phyloP scores from a whole-genome alignment of 2,329 filamentous ascomycete species.

The Nemania bipapillata region DNA sequence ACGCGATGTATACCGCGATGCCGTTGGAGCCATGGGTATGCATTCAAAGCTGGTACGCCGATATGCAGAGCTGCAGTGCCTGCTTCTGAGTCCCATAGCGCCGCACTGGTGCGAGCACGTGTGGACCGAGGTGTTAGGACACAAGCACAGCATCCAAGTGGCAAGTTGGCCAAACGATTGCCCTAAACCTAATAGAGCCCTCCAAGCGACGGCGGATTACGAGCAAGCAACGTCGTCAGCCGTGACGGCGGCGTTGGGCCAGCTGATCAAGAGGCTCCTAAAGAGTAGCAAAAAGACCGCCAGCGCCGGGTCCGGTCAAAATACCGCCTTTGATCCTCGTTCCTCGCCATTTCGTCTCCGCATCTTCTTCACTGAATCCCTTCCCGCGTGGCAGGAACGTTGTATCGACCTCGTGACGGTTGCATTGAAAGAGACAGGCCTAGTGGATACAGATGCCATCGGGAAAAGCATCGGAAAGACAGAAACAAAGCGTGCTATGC shows the following conservation, averaged over 20 bases:
- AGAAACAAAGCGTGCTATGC: conserved; percentile 99
- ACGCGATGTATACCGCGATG: conserved; percentile 60
- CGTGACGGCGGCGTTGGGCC: too few relatives aligned
- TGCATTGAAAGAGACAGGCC: conserved; percentile 25
- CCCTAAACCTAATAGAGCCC: not conserved
- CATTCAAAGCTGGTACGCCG: conserved; percentile 80
- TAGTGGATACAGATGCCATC: conserved; percentile 69
- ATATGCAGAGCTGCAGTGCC: conserved; percentile 87
- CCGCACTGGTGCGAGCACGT: conserved; percentile 96
- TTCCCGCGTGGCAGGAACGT: conserved; percentile 90
- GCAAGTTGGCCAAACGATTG: conserved; percentile 64
- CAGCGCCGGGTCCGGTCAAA: too few relatives aligned
- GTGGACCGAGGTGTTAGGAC: conserved; percentile 84
- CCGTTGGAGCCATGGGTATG: conserved; percentile 66
- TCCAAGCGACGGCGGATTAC: conserved; percentile 17
- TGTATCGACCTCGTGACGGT: conserved; percentile 81
- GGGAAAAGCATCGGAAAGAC: conserved; percentile 35
- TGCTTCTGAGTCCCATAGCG: conserved; percentile 84
- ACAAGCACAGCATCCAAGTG: conserved; percentile 55
- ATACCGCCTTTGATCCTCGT: too few relatives aligned
- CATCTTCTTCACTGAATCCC: conserved; percentile 82
- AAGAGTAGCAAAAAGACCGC: too few relatives aligned
- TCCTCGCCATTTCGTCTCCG: too few relatives aligned
- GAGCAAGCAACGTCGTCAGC: conserved; percentile 9
- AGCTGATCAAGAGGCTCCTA: too few relatives aligned